A percentile compares a stretch with the other conserved stretches of the same genome.
Conservation (phyloP, 2,329 filamentous ascomycete species). For the Alternaria brassicae region DNA sequence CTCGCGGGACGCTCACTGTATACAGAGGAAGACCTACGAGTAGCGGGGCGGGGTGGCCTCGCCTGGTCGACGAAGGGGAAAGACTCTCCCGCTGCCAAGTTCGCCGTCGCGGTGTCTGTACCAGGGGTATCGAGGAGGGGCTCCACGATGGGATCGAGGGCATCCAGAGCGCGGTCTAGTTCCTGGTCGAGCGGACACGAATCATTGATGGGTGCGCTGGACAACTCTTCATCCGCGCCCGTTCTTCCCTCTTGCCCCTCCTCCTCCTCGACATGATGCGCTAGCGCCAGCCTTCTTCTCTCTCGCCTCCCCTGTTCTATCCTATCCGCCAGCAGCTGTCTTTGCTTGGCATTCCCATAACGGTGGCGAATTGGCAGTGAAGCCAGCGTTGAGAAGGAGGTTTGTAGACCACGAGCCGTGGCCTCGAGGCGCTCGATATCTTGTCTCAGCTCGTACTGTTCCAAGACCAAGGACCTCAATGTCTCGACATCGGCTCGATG, state of each 20-base stretch:
- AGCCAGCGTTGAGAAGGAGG: neutral
- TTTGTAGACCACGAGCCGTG: neutral
- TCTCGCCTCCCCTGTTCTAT: neutral
- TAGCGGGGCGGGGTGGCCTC: neutral
- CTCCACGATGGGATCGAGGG: neutral
- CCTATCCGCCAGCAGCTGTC: accelerated
- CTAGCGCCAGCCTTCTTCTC: neutral
- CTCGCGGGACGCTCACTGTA: neutral
- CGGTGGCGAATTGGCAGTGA: neutral
- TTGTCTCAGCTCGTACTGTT: conserved; percentile 5
- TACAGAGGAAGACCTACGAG: neutral
- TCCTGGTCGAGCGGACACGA: neutral
- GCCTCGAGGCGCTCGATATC: conserved; percentile 6
- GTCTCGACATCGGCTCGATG: neutral
- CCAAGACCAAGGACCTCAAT: neutral
- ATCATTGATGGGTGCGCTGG: neutral
- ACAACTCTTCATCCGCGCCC: neutral
- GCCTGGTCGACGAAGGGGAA: neutral
- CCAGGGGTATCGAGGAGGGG: too few relatives aligned
- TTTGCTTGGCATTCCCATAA: neutral
- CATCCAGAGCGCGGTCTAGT: neutral
- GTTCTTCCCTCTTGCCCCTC: neutral
- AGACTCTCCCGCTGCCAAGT: neutral
- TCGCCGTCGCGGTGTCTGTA: neutral
- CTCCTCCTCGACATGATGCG: neutral